A percentile compares a stretch with the other conserved stretches of the same genome.
Evolutionary conservation across 2,329 filamentous ascomycete species (phyloP).

Genomic region (Pseudohalonectria lignicola): DNA sequence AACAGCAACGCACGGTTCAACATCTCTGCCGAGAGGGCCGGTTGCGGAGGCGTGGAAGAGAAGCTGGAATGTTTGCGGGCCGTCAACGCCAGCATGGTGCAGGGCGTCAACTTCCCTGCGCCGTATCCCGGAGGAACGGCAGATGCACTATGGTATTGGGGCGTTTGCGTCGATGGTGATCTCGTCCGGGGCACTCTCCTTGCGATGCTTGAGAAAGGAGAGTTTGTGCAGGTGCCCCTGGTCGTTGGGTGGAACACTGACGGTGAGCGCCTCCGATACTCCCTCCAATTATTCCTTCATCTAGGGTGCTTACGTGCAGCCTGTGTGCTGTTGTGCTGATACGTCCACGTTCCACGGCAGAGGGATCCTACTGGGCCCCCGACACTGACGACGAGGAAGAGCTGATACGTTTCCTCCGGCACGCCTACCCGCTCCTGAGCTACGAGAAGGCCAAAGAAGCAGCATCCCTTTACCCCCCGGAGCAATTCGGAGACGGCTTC

Average conservation of each 20-base stretch:
- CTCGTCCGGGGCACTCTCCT: constrained; percentile 30
- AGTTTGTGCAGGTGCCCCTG: constrained; percentile 31
- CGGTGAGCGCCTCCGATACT: too few relatives aligned
- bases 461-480: too few relatives aligned
- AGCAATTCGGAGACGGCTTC: too few relatives aligned
- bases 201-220: constrained; percentile 23
- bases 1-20: too few relatives aligned
- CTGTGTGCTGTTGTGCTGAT: too few relatives aligned
- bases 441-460: too few relatives aligned
- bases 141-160: constrained; percentile 35
- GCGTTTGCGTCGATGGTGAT: constrained; percentile 36
- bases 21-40: too few relatives aligned
- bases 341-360: too few relatives aligned
- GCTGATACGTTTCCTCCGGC: constrained; percentile 27
- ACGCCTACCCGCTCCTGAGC: constrained; percentile 29
- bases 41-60: constrained; percentile 16
- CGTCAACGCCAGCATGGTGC: constrained; percentile 21
- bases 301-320: too few relatives aligned
- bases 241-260: constrained; percentile 32
- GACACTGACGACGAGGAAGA: constrained; percentile 22
- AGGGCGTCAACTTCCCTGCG: constrained; percentile 28
- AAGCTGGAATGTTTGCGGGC: constrained; percentile 30
- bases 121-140: constrained; percentile 26
- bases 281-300: too few relatives aligned
- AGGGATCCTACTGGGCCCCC: constrained; percentile 34